phyloP scores from a whole-genome alignment of 495 filamentous ascomycete genomes.

The Lophium mytilinum region DNA sequence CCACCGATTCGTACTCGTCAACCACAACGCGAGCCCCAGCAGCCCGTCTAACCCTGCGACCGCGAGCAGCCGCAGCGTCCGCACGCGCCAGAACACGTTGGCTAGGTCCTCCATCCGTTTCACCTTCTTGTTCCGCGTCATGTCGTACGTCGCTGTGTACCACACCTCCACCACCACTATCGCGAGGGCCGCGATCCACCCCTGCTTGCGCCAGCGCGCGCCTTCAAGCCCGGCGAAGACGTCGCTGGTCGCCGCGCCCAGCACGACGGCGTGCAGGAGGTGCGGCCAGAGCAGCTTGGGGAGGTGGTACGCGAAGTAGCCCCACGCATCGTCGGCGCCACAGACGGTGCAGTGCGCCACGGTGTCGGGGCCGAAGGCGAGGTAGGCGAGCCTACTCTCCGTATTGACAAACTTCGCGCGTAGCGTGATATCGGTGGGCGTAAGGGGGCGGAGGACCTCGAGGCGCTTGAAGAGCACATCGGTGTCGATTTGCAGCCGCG shows the following conservation, averaged over 20 bases:
- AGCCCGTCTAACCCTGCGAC: conserved; percentile 56
- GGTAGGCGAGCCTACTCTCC: conserved; percentile 69
- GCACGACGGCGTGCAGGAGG: conserved; percentile 59
- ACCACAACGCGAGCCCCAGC: conserved; percentile 56
- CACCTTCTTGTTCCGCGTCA: conserved; percentile 49
- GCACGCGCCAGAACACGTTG: conserved; percentile 61
- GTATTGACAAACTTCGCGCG: conserved; percentile 54
- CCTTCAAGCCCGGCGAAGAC: conserved; percentile 49
- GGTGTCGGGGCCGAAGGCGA: conserved; percentile 67
- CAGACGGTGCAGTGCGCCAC: conserved; percentile 75
- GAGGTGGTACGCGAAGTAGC: conserved; percentile 74
- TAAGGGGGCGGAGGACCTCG: conserved; percentile 52
- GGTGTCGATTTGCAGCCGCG: conserved; percentile 72
- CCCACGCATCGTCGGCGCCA: conserved; percentile 56
- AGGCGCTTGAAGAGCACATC: conserved; percentile 84
- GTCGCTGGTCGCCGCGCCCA: conserved; percentile 57
- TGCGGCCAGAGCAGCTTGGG: conserved; percentile 69
- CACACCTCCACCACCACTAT: conserved; percentile 60
- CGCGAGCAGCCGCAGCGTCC: conserved; percentile 47
- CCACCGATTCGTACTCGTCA: conserved; percentile 67
- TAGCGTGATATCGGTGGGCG: conserved; percentile 53
- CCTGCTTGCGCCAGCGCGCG: conserved; percentile 58
- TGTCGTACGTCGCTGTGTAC: conserved; percentile 51
- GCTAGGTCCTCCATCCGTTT: conserved; percentile 51
- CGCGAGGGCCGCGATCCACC: conserved; percentile 53